phyloP scores from a whole-genome alignment of 495 filamentous ascomycete genomes.

The Tuber calosporum region DNA sequence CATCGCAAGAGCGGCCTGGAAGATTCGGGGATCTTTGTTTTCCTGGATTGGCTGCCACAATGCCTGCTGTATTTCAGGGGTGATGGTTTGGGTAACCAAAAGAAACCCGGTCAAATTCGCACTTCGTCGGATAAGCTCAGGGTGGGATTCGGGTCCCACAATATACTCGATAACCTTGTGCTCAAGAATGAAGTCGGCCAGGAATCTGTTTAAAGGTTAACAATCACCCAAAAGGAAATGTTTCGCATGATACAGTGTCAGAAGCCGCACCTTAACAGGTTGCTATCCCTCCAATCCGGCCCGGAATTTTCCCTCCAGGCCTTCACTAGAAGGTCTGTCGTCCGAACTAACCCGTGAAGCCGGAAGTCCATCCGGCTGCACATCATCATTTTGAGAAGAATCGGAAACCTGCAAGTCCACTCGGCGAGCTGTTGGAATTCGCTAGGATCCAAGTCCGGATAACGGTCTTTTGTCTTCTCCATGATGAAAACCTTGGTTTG shows the following conservation, averaged over 20 bases:
- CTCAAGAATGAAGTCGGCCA: conserved; percentile 58
- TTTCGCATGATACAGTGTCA: background rate
- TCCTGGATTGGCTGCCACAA: conserved; percentile 79
- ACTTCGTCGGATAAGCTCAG: conserved; percentile 73
- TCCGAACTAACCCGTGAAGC: conserved; percentile 27
- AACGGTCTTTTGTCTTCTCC: conserved; percentile 28
- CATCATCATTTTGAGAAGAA: conserved; percentile 37
- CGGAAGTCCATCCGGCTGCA: conserved; percentile 41
- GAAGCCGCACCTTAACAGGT: conserved; percentile 28
- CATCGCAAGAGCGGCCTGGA: conserved; percentile 71
- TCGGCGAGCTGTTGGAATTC: conserved; percentile 29
- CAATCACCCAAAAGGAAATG: background rate
- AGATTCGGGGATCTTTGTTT: conserved; percentile 76
- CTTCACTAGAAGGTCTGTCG: conserved; percentile 35
- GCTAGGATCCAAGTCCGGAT: conserved; percentile 25
- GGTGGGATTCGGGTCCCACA: conserved; percentile 83
- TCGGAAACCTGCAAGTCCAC: conserved; percentile 37
- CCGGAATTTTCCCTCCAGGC: conserved; percentile 36
- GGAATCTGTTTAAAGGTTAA: conserved; percentile 43
- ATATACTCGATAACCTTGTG: conserved; percentile 74
- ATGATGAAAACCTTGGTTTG: conserved; percentile 22
- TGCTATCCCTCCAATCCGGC: conserved; percentile 35
- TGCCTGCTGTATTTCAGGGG: conserved; percentile 61
- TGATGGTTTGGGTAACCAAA: conserved; percentile 70
- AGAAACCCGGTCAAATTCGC: conserved; percentile 82